These are phyloP conservation scores for Aspergillus bertholletiae DNA, from an alignment of 495 filamentous ascomycete genomes.

Conservation along the genomic window DNA sequence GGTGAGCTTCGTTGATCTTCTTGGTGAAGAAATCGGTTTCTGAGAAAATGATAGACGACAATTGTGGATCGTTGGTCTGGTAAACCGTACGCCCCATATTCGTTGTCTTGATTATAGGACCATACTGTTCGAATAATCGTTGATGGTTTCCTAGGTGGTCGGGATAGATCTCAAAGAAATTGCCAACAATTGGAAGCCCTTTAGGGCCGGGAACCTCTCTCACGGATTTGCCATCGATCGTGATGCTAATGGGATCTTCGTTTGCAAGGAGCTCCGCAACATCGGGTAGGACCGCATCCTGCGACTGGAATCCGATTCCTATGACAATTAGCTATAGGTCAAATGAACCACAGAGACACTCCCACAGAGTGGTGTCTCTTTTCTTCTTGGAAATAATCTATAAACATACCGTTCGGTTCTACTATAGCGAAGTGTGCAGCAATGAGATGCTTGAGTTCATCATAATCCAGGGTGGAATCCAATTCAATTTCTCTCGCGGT, in stretches of 20 bases:
- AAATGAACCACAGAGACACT: not conserved
- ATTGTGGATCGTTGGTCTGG: slow-evolving; percentile 46
- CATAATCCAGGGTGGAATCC: slow-evolving; percentile 23
- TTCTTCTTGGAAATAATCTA: not conserved
- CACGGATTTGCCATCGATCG: slow-evolving; percentile 43
- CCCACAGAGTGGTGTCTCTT: not conserved
- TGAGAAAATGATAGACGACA: slow-evolving; percentile 35
- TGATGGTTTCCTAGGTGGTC: slow-evolving; percentile 58
- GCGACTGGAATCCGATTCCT: slow-evolving; percentile 39
- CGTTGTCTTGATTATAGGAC: slow-evolving; percentile 49
- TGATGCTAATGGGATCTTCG: slow-evolving; percentile 30
- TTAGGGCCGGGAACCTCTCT: slow-evolving; percentile 41
- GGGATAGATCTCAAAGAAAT: slow-evolving; percentile 53
- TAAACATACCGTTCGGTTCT: slow-evolving; percentile 18
- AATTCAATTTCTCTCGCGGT: slow-evolving; percentile 35
- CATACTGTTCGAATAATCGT: slow-evolving; percentile 51
- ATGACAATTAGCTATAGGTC: not conserved
- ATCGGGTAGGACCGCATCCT: slow-evolving; percentile 22
- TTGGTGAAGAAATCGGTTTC: slow-evolving; percentile 53
- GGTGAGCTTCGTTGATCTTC: slow-evolving; percentile 46
- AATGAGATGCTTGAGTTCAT: slow-evolving; percentile 34
- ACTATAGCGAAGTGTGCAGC: slow-evolving; percentile 45
- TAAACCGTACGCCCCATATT: slow-evolving; percentile 49
- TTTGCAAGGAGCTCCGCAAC: slow-evolving; percentile 28
- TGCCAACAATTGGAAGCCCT: slow-evolving; percentile 47